Percentiles rank a stretch among this genome's conserved stretches.
These are phyloP conservation scores for Penicillium sp. DNA, from an alignment of 2,329 filamentous ascomycete species.

Conservation along the genomic window DNA sequence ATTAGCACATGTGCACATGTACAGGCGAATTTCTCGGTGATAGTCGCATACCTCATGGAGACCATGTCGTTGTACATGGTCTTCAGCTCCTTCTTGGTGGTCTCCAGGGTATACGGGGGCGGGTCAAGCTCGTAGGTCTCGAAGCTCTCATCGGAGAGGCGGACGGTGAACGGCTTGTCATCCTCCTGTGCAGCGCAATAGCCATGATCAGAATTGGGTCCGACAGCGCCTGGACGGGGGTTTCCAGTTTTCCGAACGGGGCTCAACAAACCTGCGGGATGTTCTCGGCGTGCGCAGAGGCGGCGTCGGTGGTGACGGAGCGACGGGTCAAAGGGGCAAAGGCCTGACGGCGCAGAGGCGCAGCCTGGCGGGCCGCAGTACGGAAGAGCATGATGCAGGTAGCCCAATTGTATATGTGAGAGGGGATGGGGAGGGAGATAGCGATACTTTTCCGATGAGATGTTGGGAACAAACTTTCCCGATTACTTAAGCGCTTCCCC, in stretches of 20 bases:
- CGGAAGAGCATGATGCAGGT: conserved; percentile 66
- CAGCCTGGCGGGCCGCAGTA: conserved; percentile 62
- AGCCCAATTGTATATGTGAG: conserved; percentile 31
- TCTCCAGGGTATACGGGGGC: conserved; percentile 85
- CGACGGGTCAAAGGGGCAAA: conserved; percentile 58
- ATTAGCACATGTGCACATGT: conserved; percentile 7
- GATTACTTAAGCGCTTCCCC: conserved; percentile 30
- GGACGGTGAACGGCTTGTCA: conserved; percentile 88
- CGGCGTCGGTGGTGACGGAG: conserved; percentile 91
- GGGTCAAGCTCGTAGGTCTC: conserved; percentile 99
- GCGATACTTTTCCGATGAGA: conserved; percentile 33
- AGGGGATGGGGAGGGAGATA: conserved; percentile 22
- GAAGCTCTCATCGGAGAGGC: conserved; percentile 96
- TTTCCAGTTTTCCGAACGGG: conserved; percentile 34
- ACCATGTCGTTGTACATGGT: conserved; percentile 99
- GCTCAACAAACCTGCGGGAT: conserved; percentile 63
- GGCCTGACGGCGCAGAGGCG: conserved; percentile 55
- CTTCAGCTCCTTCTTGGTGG: conserved; percentile 97
- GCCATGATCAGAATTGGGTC: conserved; percentile 21
- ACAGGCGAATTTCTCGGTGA: background rate
- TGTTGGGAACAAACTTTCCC: conserved; percentile 38
- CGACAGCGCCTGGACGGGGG: conserved; percentile 40
- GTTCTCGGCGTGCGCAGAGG: conserved; percentile 85
- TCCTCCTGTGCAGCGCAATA: conserved; percentile 65
- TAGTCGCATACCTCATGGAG: conserved; percentile 70